Evolutionary conservation across 257 asterid species (phyloP).

Genomic region (Solanum chiquidenum): DNA sequence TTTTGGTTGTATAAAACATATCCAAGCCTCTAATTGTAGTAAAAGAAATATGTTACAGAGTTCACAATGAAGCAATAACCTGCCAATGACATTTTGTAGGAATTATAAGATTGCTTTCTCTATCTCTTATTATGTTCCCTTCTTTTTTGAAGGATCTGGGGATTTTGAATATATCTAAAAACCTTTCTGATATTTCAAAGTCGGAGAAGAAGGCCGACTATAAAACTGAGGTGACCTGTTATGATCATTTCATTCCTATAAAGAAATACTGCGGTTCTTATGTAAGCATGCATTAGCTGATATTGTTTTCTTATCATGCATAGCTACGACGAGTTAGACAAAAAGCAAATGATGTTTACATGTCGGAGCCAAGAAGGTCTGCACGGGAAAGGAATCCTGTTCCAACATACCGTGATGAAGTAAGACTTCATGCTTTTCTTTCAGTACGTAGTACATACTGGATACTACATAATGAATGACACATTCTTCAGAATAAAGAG

Average conservation of each 20-base stretch:
- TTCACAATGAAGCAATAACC: neutral
- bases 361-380: conserved; percentile 79
- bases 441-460: neutral
- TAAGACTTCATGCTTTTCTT: conserved; percentile 18
- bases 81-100: neutral
- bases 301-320: neutral
- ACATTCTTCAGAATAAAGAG: neutral
- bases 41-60: neutral
- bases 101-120: neutral
- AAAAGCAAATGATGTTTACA: conserved; percentile 14
- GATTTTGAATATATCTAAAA: conserved; percentile 46
- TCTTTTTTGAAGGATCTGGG: conserved; percentile 61
- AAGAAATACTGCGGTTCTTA: neutral
- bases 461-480: neutral
- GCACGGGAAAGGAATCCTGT: conserved; percentile 61
- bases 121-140: neutral
- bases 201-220: conserved; percentile 33
- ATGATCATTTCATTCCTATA: conserved; percentile 1
- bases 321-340: conserved; percentile 27
- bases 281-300: neutral
- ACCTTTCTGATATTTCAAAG: conserved; percentile 39
- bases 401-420: conserved; percentile 64
- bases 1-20: neutral
- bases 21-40: neutral
- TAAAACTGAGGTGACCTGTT: conserved; percentile 25